A percentile compares a stretch with the other conserved stretches of the same genome.
These are phyloP conservation scores for Penicilliopsis zonata DNA, from an alignment of 495 filamentous ascomycete species.

Conservation along the genomic window DNA sequence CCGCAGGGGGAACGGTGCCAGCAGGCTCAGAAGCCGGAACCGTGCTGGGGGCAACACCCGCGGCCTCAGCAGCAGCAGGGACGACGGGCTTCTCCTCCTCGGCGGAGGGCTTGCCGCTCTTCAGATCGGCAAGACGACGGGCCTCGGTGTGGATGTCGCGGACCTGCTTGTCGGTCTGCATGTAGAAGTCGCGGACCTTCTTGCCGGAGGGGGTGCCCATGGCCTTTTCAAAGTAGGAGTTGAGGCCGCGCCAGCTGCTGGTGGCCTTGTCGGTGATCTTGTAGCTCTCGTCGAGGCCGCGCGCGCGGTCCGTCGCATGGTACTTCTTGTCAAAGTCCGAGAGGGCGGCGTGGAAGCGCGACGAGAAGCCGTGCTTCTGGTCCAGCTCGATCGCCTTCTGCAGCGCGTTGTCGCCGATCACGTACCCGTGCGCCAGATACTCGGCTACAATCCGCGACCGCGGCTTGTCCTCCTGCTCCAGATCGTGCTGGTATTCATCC, in stretches of 20 bases:
- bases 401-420: conserved; percentile 71
- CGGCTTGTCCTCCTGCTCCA: conserved; percentile 92
- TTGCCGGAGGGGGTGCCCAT: conserved; percentile 72
- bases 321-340: conserved; percentile 67
- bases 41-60: conserved; percentile 9
- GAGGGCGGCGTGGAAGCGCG: conserved; percentile 62
- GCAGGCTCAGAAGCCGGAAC: conserved; percentile 8
- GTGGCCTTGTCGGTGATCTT: conserved; percentile 55
- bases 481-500: conserved; percentile 46
- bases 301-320: conserved; percentile 68
- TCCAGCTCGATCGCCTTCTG: conserved; percentile 80
- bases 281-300: conserved; percentile 62
- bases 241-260: conserved; percentile 52
- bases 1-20: conserved; percentile 10
- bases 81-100: conserved; percentile 5
- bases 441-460: conserved; percentile 86
- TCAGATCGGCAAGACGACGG: conserved; percentile 71
- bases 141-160: conserved; percentile 89
- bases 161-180: conserved; percentile 68
- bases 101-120: conserved; percentile 50
- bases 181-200: conserved; percentile 78
- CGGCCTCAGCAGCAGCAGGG: conserved; percentile 12
- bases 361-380: conserved; percentile 76
- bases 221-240: conserved; percentile 87
- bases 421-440: conserved; percentile 90